These are phyloP conservation scores for Pseudogymnoascus sp. DNA, from an alignment of 2,329 filamentous ascomycete species.

Conservation along the genomic window DNA sequence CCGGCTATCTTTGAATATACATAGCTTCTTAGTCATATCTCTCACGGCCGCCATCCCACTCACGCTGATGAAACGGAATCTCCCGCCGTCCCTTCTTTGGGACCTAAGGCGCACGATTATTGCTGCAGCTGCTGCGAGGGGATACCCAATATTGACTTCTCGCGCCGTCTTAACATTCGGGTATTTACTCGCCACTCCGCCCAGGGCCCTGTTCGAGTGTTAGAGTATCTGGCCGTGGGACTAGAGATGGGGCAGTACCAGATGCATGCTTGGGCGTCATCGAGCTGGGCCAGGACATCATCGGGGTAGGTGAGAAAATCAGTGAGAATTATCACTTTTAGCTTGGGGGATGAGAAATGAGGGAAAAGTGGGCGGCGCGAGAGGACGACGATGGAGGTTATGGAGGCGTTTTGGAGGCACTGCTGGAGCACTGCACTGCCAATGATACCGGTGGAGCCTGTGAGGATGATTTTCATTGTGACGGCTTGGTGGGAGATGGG, in stretches of 20 bases:
- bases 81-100: not conserved
- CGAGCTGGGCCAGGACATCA: slow-evolving; percentile 34
- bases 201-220: slow-evolving; percentile 4
- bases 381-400: slow-evolving; percentile 45
- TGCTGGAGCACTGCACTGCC: slow-evolving; percentile 46
- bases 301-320: slow-evolving; percentile 46
- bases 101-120: not conserved
- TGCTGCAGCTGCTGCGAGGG: not conserved
- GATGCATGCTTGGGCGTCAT: slow-evolving; percentile 28
- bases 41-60: not conserved
- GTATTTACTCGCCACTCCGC: not conserved
- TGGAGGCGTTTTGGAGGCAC: slow-evolving; percentile 41
- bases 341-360: slow-evolving; percentile 40
- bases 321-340: slow-evolving; percentile 41
- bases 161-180: not conserved
- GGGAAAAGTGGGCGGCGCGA: slow-evolving; percentile 39
- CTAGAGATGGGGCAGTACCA: slow-evolving; percentile 9
- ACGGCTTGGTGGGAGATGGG: not conserved
- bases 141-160: not conserved
- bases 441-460: slow-evolving; percentile 51
- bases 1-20: not conserved
- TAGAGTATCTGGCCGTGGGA: not conserved
- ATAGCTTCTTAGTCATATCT: not conserved
- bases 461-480: slow-evolving; percentile 52
- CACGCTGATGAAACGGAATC: not conserved